phyloP scores from a whole-genome alignment of 106 monocot species.

The Alisma plantagoaquatica region DNA sequence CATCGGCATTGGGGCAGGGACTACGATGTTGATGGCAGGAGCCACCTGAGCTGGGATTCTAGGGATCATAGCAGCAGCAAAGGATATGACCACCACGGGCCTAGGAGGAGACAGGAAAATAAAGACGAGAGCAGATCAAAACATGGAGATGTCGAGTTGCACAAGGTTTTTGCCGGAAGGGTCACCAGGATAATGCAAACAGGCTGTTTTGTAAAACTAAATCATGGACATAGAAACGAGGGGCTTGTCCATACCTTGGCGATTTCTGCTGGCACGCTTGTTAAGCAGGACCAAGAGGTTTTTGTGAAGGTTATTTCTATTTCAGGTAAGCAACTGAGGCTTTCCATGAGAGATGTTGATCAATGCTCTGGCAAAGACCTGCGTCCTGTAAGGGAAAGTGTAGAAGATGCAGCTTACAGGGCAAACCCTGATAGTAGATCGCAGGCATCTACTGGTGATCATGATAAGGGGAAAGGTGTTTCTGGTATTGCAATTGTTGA shows the following conservation, averaged over 20 bases:
- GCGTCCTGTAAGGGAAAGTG: slow-evolving; percentile 38
- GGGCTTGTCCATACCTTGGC: slow-evolving; percentile 75
- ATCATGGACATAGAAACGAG: slow-evolving; percentile 45
- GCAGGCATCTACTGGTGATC: not conserved
- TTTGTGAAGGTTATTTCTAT: slow-evolving; percentile 77
- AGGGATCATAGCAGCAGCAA: not conserved
- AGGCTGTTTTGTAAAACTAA: slow-evolving; percentile 73
- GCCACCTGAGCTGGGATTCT: slow-evolving; percentile 6
- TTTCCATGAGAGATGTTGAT: slow-evolving; percentile 82
- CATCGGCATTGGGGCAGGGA: slow-evolving; percentile 4
- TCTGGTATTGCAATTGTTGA: slow-evolving; percentile 66
- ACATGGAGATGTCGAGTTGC: slow-evolving; percentile 58
- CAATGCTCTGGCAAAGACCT: slow-evolving; percentile 71
- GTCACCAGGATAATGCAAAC: slow-evolving; percentile 69
- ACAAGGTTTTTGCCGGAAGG: slow-evolving; percentile 57
- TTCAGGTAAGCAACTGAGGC: slow-evolving; percentile 60
- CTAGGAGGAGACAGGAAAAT: not conserved
- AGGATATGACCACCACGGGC: not conserved
- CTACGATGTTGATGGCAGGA: slow-evolving; percentile 11
- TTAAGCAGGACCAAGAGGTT: slow-evolving; percentile 73
- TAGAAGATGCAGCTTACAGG: slow-evolving; percentile 41
- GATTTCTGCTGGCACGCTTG: slow-evolving; percentile 54
- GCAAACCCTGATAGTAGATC: slow-evolving; percentile 46
- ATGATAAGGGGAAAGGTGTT: slow-evolving; percentile 24
- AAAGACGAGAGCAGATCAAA: too few relatives aligned